Evolutionary conservation across 768 basidiomycete genomes (phyloP).

Genomic region (Plicaturopsis crispa): DNA sequence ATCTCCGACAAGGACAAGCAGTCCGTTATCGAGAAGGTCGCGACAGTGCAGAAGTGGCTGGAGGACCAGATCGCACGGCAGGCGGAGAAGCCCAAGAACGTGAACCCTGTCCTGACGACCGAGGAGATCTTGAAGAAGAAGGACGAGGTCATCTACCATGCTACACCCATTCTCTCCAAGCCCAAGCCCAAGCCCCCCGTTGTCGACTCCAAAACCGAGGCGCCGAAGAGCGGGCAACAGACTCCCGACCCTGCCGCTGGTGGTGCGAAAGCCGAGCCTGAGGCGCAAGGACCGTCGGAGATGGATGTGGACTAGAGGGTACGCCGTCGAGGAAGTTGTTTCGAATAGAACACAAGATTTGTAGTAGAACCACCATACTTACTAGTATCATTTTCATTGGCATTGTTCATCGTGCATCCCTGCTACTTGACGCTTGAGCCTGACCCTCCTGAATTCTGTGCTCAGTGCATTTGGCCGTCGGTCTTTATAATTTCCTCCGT

Average conservation of each 20-base stretch:
- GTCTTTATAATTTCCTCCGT: no score
- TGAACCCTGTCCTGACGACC: conserved; percentile 74
- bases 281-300: conserved; percentile 51
- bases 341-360: no score
- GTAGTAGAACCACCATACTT: no score
- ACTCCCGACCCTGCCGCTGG: conserved; percentile 41
- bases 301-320: conserved; percentile 87
- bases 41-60: conserved; percentile 90
- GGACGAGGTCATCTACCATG: conserved; percentile 89
- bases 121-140: conserved; percentile 85
- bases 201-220: conserved; percentile 47
- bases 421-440: no score
- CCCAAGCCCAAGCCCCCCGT: conserved; percentile 86
- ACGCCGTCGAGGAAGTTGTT: no score
- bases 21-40: conserved; percentile 81
- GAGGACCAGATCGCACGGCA: conserved; percentile 87
- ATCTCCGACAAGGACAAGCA: conserved; percentile 87
- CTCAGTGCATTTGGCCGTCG: no score
- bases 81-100: conserved; percentile 83
- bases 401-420: no score
- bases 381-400: no score
- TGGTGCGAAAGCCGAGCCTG: conserved; percentile 24
- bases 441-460: no score
- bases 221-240: conserved; percentile 60
- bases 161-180: conserved; percentile 83